Percentiles rank a stretch among this genome's conserved stretches.
These are phyloP conservation scores for Arabidopsis lyrata DNA, from an alignment of 441 rosid species.

Conservation along the genomic window DNA sequence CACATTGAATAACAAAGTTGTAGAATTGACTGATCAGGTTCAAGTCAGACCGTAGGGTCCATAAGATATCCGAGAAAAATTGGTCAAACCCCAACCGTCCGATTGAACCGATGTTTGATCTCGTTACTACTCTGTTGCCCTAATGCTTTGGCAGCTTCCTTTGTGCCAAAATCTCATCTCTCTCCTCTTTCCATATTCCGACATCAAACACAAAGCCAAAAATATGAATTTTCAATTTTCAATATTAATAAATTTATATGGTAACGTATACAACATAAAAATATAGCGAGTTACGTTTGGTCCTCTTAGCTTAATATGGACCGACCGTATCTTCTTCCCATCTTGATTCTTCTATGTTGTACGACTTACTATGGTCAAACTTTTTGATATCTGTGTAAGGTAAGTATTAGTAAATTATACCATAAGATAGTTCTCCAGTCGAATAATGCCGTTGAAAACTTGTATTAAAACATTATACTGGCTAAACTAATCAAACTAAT, in stretches of 20 bases:
- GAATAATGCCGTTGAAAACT: neutral
- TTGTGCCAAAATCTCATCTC: slow-evolving; percentile 2
- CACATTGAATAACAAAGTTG: slow-evolving; percentile 22
- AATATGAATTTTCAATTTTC: slow-evolving; percentile 1
- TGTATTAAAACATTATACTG: neutral
- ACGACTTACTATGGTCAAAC: slow-evolving; percentile 37
- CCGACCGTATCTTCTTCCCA: slow-evolving; percentile 43
- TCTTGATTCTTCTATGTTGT: slow-evolving; percentile 32
- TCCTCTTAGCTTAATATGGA: slow-evolving; percentile 39
- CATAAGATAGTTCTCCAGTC: neutral
- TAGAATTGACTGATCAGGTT: slow-evolving; percentile 23
- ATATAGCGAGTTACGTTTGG: slow-evolving; percentile 32
- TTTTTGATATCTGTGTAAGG: neutral
- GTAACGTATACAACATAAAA: slow-evolving; percentile 32
- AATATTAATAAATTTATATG: slow-evolving; percentile 5
- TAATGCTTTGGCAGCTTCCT: slow-evolving; percentile 35
- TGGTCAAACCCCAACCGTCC: slow-evolving; percentile 40
- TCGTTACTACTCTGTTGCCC: slow-evolving; percentile 13
- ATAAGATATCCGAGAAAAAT: slow-evolving; percentile 18
- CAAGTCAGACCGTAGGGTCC: slow-evolving; percentile 32
- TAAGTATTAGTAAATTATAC: no score
- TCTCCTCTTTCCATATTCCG: slow-evolving; percentile 13
- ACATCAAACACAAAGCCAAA: slow-evolving; percentile 14
- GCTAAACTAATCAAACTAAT: neutral
- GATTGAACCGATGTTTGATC: slow-evolving; percentile 19